Evolutionary conservation across 441 rosid species (phyloP), one percentile per base, ranked within the genome.

Genomic region (California macrophylla): DNA sequence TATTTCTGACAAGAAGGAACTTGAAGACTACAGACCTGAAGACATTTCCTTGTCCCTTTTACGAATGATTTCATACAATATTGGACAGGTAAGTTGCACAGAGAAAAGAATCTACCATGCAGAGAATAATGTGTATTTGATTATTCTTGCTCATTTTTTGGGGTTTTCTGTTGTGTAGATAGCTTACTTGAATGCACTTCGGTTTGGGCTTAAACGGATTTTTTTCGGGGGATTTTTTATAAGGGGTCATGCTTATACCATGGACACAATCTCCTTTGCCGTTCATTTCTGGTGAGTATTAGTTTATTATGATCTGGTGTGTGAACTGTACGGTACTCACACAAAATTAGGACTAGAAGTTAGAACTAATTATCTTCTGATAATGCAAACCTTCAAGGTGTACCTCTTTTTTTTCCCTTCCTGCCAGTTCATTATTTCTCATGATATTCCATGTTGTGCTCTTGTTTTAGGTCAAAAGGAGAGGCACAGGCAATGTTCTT

Each of bases 31-130:
- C 85, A 87, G 90, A 67, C 97, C 97, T 70, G 98, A 91, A 85
- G 99, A 95, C 77, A 95, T 92, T 77, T 95, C 98, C 68, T 72
- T 95, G 66, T 95, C 98, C 74, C 98, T 95, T 63, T 65, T 95
- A 92, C 89, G 97, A 77, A 95, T 95, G 98, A 92, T 95, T 65
- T 95, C 98, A 13, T 92, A 95, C 77, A 95, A 95, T 75, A 92
- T 95, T 68, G 99, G 99, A 30, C 98, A 95, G 96, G 99, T 88
- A 75, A 77, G 76, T 26, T 29, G 58, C 69, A 6, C 3, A 18
- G 58, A 66, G 26, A 42, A 24, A 21, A 45, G 25, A 47, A 24
- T 52, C 60, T 8, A 20, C 6, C 3, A 20, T 20, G 24, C 12
- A 18, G 10, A 50, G 9, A 52, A 58, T 58, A 58, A 58, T 58